Evolutionary conservation across 2,329 filamentous ascomycete genomes (phyloP), one percentile per base, ranked within the genome.

Genomic region (Exophiala mesophila): DNA sequence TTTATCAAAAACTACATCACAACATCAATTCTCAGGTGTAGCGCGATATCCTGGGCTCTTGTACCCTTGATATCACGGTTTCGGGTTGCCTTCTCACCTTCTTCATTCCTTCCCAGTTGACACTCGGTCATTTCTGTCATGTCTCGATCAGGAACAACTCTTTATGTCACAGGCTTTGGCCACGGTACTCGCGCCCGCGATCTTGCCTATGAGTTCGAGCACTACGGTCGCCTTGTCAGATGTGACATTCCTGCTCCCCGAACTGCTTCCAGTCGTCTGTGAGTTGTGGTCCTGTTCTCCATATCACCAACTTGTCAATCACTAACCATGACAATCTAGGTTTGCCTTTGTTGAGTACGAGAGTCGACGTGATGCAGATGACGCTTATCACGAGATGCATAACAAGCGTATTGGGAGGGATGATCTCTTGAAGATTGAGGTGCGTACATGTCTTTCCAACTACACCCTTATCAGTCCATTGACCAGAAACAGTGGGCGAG

Each of bases 171-270:
- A 64, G 92, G 92, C 78, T 98, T 98, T 71, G 94, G 90, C 79
- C 88, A 95, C 72, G 88, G 90, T 69, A 96, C 90, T 69, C 88
- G 92, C 76, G 88, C 92, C 69, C 88, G 92, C 81, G 89, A 98
- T 77, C 86, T 97, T 69, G 88, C 90, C 76, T 96, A 94, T 85
- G 90, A 97, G 78, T 97, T 97, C 85, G 90, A 97, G 89, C 88
- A 90, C 88, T 98, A 96, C 73, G 92, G 92, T 55, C 88, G 92
- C 56, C 85, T 98, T 56, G 92, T 98, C 59, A 90, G 92, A 59
- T 98, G 92, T 69, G 92, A 98, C 63, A 98, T 98, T 62, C 92
- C 92, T 55, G 92, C 92, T 49, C 92, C 92, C 39, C 84, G 92
- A 53, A 95, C 89, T 53, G 88, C 90, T 3, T 87, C 85, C 35